These are phyloP conservation scores for Glaciozyma antarctica DNA, from an alignment of 768 basidiomycete genomes.

Conservation along the genomic window DNA sequence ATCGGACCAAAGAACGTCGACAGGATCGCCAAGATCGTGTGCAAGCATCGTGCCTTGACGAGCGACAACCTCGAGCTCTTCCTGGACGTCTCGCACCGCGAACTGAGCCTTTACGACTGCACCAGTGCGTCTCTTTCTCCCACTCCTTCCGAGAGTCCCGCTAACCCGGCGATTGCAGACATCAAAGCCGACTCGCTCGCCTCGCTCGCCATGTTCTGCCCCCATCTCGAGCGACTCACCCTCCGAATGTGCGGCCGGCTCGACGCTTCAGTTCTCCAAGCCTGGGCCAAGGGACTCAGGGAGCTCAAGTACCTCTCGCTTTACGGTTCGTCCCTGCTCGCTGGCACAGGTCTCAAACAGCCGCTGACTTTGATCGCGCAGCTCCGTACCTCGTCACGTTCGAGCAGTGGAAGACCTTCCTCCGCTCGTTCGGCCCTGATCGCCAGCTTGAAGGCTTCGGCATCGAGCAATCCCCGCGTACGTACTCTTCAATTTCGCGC, in stretches of 20 bases:
- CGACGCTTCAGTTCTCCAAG: constrained; percentile 43
- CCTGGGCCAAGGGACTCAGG: constrained; percentile 56
- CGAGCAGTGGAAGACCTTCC: constrained; percentile 64
- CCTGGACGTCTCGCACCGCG: constrained; percentile 61
- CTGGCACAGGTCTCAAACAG: neutral
- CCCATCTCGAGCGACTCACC: constrained; percentile 65
- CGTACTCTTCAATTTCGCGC: neutral
- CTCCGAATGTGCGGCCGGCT: constrained; percentile 82
- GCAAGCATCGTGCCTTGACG: constrained; percentile 47
- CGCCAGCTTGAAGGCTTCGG: constrained; percentile 56
- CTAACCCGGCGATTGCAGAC: constrained; percentile 44
- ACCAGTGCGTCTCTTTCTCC: constrained; percentile 55
- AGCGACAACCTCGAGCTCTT: constrained; percentile 72
- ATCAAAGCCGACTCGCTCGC: constrained; percentile 58
- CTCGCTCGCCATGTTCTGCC: constrained; percentile 69
- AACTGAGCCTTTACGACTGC: constrained; percentile 71
- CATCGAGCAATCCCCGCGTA: constrained; percentile 46
- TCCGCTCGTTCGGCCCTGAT: constrained; percentile 50
- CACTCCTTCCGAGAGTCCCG: neutral
- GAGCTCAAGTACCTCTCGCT: constrained; percentile 64
- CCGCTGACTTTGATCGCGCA: neutral
- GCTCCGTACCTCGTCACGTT: constrained; percentile 49
- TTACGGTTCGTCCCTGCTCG: constrained; percentile 45
- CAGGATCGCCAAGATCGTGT: constrained; percentile 52
- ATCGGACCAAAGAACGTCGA: constrained; percentile 77